Evolutionary conservation across 1,284 basidiomycete genomes (phyloP).

Genomic region (Pascua sp.): DNA sequence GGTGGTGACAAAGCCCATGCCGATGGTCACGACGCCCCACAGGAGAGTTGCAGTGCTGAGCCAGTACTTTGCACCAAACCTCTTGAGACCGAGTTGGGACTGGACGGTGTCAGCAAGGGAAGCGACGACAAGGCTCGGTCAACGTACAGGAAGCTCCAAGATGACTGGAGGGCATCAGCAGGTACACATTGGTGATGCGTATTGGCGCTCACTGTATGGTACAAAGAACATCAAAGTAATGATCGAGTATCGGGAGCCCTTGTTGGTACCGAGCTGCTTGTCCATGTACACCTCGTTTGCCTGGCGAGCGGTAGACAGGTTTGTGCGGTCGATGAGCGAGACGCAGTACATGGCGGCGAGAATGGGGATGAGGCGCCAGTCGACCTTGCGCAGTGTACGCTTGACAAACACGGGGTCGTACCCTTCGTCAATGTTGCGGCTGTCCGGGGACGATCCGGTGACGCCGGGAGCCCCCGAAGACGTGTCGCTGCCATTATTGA

Average conservation of each 20-base stretch:
- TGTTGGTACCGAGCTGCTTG: constrained; percentile 18
- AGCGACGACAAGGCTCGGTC: neutral
- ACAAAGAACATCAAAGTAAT: constrained; percentile 44
- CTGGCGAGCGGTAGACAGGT: constrained; percentile 21
- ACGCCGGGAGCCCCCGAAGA: too few relatives aligned
- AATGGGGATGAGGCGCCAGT: constrained; percentile 18
- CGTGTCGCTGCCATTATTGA: neutral
- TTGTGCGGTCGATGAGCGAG: constrained; percentile 18
- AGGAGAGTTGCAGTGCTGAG: constrained; percentile 29
- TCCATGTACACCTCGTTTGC: constrained; percentile 25
- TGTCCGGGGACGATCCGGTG: neutral
- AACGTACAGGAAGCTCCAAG: constrained; percentile 1
- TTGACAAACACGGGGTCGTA: constrained; percentile 7
- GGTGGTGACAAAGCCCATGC: constrained; percentile 39
- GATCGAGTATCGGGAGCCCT: constrained; percentile 46
- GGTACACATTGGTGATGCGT: neutral
- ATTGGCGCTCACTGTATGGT: constrained; percentile 20
- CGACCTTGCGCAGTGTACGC: constrained; percentile 16
- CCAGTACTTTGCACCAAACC: constrained; percentile 17
- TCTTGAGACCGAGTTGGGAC: constrained; percentile 15
- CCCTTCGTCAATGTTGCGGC: constrained; percentile 11
- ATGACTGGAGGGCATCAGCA: neutral
- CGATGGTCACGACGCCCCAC: constrained; percentile 50
- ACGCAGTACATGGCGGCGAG: constrained; percentile 18
- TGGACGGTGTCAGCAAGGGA: neutral